Percentiles rank a stretch among this genome's conserved stretches.
Evolutionary conservation across 2,329 filamentous ascomycete species (phyloP).

Genomic region (Sclerotinia borealis): DNA sequence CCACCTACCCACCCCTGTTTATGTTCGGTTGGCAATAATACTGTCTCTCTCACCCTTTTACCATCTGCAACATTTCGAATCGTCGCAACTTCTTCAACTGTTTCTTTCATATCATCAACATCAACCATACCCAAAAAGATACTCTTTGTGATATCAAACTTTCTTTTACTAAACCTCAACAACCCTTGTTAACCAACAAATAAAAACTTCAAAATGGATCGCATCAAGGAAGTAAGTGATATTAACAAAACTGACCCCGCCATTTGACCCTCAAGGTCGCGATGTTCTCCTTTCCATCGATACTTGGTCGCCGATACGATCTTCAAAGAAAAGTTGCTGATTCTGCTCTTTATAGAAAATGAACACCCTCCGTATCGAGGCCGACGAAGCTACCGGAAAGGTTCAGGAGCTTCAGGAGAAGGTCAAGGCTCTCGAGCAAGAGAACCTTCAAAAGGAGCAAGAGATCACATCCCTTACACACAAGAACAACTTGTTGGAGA

Average conservation of each 20-base stretch:
- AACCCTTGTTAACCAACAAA: background rate
- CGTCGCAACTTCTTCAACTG: conserved; percentile 2
- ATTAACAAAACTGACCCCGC: conserved; percentile 28
- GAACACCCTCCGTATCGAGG: conserved; percentile 88
- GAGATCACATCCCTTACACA: conserved; percentile 94
- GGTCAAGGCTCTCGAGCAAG: conserved; percentile 87
- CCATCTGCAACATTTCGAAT: conserved; percentile 4
- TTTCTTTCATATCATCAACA: conserved; percentile 10
- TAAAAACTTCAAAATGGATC: conserved; percentile 59
- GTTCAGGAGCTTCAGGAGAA: conserved; percentile 81
- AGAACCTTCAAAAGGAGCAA: conserved; percentile 94
- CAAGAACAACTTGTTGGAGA: conserved; percentile 88
- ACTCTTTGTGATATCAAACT: background rate
- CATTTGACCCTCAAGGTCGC: conserved; percentile 17
- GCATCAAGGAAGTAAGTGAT: conserved; percentile 77
- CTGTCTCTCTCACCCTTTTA: conserved; percentile 9
- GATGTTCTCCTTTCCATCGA: conserved; percentile 2
- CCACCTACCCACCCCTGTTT: conserved; percentile 9
- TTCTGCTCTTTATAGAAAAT: conserved; percentile 61
- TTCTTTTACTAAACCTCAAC: background rate
- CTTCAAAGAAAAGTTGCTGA: conserved; percentile 10
- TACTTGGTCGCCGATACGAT: background rate
- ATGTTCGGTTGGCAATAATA: conserved; percentile 14
- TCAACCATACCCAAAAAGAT: background rate
- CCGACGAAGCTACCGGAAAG: conserved; percentile 75